Conservation (phyloP, 345 rosid species). For the Murraya paniculata region DNA sequence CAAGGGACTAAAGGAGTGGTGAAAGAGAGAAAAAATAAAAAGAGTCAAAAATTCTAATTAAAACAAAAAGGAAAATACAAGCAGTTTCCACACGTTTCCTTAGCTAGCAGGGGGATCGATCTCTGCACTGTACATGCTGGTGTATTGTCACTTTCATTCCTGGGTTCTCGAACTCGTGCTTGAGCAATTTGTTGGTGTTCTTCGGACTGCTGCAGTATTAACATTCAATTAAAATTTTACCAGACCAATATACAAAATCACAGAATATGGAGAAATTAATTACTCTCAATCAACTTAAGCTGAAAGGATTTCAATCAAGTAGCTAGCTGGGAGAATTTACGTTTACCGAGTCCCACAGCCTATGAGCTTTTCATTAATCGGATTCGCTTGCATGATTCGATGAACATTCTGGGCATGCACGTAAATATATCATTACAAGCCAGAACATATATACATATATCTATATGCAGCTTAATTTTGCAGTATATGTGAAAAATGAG, state of each 20-base stretch:
- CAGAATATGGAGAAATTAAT: neutral
- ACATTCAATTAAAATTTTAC: neutral
- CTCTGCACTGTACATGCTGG: neutral
- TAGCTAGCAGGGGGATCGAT: neutral
- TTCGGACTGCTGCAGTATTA: neutral
- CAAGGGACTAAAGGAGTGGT: neutral
- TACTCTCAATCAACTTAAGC: neutral
- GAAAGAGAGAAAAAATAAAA: too few relatives aligned
- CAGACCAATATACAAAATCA: too few relatives aligned
- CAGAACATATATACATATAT: too few relatives aligned
- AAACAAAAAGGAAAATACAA: neutral
- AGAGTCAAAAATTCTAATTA: too few relatives aligned
- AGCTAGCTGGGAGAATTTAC: neutral
- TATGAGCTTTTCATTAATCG: slow-evolving; percentile 19
- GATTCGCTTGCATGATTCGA: slow-evolving; percentile 26
- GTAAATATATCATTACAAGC: neutral
- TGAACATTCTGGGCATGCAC: slow-evolving; percentile 9
- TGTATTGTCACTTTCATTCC: neutral
- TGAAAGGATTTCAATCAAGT: neutral
- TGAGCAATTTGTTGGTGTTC: neutral
- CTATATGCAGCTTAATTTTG: too few relatives aligned
- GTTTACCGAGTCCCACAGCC: slow-evolving; percentile 13
- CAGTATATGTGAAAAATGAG: too few relatives aligned
- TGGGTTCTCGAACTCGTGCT: neutral
- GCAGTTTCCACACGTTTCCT: neutral